A percentile compares a stretch with the other conserved stretches of the same genome.
Evolutionary conservation across 2,329 filamentous ascomycete genomes (phyloP).

Genomic region (Exophiala aquamarina): DNA sequence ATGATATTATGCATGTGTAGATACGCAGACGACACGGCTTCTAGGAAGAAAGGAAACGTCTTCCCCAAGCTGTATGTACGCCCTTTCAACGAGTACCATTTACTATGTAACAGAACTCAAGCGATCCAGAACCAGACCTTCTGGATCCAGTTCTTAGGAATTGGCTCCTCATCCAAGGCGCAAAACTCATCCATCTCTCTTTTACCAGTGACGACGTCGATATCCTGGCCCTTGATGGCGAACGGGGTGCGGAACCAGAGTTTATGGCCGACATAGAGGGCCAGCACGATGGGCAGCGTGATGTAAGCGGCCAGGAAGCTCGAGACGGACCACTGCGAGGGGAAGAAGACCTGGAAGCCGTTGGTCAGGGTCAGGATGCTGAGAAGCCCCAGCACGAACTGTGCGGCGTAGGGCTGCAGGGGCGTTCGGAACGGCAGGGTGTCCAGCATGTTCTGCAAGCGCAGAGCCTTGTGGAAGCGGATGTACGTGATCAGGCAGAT

Average conservation of each 20-base stretch:
- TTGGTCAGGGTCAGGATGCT: slow-evolving; percentile 55
- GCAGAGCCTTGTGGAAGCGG: slow-evolving; percentile 55
- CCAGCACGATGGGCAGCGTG: slow-evolving; percentile 60
- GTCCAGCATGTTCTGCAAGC: slow-evolving; percentile 45
- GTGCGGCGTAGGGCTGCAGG: slow-evolving; percentile 54
- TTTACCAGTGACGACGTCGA: slow-evolving; percentile 39
- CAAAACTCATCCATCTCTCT: slow-evolving; percentile 16
- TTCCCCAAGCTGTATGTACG: too few relatives aligned
- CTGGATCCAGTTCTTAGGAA: slow-evolving; percentile 11
- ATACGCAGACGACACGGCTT: too few relatives aligned
- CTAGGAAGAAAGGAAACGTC: too few relatives aligned
- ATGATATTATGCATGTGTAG: too few relatives aligned
- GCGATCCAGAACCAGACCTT: slow-evolving; percentile 19
- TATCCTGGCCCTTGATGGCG: slow-evolving; percentile 36
- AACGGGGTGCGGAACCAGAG: slow-evolving; percentile 36
- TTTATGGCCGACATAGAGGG: slow-evolving; percentile 56
- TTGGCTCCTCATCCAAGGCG: slow-evolving; percentile 10
- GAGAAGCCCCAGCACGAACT: slow-evolving; percentile 50
- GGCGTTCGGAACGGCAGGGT: slow-evolving; percentile 52
- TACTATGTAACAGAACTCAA: not conserved
- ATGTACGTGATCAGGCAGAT: slow-evolving; percentile 46
- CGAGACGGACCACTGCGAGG: slow-evolving; percentile 58
- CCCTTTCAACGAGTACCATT: too few relatives aligned
- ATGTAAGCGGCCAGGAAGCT: slow-evolving; percentile 67
- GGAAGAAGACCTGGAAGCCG: slow-evolving; percentile 57